These are phyloP conservation scores for Saccharum hybrid DNA, from an alignment of 202 grass and related monocot species.

Conservation along the genomic window DNA sequence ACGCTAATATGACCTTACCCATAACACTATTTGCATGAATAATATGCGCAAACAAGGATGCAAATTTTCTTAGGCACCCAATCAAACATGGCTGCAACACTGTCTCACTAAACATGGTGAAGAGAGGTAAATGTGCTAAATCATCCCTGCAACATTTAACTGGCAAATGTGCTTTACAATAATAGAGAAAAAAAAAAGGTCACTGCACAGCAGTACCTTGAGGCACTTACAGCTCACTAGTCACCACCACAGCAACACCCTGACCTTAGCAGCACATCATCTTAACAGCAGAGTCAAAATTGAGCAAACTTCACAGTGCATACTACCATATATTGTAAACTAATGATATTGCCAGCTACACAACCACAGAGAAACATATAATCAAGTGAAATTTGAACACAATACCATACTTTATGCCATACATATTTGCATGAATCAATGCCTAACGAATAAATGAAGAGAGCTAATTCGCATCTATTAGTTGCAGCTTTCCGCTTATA, in stretches of 20 bases:
- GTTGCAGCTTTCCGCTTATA: background rate
- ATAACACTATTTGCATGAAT: constrained; percentile 7
- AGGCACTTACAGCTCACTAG: background rate
- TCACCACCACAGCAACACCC: background rate
- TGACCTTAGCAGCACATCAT: constrained; percentile 2
- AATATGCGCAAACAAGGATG: background rate
- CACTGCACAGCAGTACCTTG: background rate
- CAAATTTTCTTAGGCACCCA: background rate
- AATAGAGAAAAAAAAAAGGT: background rate
- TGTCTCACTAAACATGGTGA: background rate
- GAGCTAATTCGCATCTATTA: background rate
- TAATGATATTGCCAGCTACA: background rate
- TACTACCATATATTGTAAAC: background rate
- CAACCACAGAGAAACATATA: background rate
- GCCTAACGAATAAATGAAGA: background rate
- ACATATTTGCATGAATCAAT: background rate
- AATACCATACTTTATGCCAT: background rate
- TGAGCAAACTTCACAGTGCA: constrained; percentile 1
- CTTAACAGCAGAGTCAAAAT: constrained; percentile 29
- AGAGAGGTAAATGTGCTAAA: constrained; percentile 21
- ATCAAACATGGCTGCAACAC: background rate
- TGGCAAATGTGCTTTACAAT: background rate
- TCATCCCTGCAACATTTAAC: background rate
- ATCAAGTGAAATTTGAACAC: constrained; percentile 6
- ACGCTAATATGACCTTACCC: background rate